Conservation (phyloP, 805 yeast species). For the Metschnikowia gruessii region DNA sequence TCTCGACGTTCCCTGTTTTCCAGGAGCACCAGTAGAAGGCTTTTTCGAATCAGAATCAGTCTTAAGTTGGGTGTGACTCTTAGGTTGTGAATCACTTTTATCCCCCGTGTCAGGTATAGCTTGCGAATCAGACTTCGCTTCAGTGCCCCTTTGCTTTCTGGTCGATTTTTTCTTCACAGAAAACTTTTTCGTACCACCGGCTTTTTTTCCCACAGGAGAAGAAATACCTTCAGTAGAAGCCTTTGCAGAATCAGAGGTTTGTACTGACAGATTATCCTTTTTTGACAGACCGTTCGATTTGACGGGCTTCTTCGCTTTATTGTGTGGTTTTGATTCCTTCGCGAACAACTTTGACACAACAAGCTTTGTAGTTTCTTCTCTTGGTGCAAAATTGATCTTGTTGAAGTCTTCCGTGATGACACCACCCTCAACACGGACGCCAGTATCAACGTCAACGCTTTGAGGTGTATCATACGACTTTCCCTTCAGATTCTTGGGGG, state of each 20-base stretch:
- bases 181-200: neutral
- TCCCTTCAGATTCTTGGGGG: neutral
- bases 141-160: neutral
- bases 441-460: neutral
- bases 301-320: conserved; percentile 1
- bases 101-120: too few species aligned
- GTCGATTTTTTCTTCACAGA: neutral
- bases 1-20: too few species aligned
- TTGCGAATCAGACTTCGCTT: neutral
- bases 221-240: neutral
- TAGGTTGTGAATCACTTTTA: too few species aligned
- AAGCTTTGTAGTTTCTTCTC: conserved; percentile 12
- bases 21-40: neutral
- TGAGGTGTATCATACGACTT: neutral
- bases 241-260: too few species aligned
- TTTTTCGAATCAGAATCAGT: neutral
- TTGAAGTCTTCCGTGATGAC: conserved; percentile 17
- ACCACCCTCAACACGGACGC: conserved; percentile 8
- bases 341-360: conserved; percentile 11
- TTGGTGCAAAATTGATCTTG: conserved; percentile 18
- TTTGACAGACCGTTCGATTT: neutral
- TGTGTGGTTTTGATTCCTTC: neutral
- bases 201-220: neutral
- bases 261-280: neutral
- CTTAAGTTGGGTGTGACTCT: too few species aligned